Base-by-base conservation (phyloP, 2,329 filamentous ascomycete genomes). In the Apiospora rasikravindrae region DNA sequence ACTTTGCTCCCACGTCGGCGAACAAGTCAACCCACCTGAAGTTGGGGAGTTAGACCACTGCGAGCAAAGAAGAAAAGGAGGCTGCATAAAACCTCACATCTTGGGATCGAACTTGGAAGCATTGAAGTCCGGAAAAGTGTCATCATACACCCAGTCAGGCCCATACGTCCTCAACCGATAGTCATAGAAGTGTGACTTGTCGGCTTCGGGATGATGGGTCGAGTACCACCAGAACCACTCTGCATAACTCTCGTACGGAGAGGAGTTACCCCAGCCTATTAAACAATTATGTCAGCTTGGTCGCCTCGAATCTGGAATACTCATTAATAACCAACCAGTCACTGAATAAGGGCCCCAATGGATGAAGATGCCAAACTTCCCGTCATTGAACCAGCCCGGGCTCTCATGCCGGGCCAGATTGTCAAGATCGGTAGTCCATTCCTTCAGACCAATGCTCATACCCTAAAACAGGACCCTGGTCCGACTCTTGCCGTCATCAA, bases 351-450 rank as follows among this genome's bases (percentile, higher is more conserved):
- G 80, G 2, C 87, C 87, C 86, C 87, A 89, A 71, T 89, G 88
- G 45, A 89, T 86, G 74, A 90, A 89, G 42, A 89, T 89, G 0
- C 88, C 88, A 73, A 81, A 89, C 71, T 90, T 89, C 33, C 82
- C 85, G 69, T 84, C 81, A 69, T 86, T 81, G 73, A 84, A 90
- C 88, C 88, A 89, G 6, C 82, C 79, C 0, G 87, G 87, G 24
- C 82, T 83, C 75, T 80, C 79, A 68, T 84, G 83, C 13, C 76
- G 76, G 0, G 77, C 76, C 10, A 84, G 74, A 66, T 78, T 82
- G 10, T 75, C 73, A 0, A 77, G 70, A 10, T 80, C 79, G 1
- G 76, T 70, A 0, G 78, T 78, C 72, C 76, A 82, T 4, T 80
- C 75, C 4, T 75, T 73, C n/a, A 82, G 74, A 4, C 81, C 81